Evolutionary conservation across 345 rosid species (phyloP), one percentile per base, ranked within the genome.

Genomic region (Dipteronia sinensis): DNA sequence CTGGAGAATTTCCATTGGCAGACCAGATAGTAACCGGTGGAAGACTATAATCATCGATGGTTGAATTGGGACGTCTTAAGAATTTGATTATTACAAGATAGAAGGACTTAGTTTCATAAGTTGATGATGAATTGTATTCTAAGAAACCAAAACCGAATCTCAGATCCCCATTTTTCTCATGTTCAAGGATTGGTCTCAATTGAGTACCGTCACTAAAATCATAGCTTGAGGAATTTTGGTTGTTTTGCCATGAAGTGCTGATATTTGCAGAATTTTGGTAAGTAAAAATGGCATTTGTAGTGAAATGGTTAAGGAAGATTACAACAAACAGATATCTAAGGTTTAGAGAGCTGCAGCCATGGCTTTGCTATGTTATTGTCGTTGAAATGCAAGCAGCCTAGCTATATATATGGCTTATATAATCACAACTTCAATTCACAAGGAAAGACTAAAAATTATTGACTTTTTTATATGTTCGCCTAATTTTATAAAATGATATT

Each of bases 1-100:
- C 78, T 3, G 84, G 80, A 53, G 53, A 53, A 17, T 47, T 55
- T 13, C 69, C 56, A 19, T 82, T 74, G 16, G 79, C 68, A 7
- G 7, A 23, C 76, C 76, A 77, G 17, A 69, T 42, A 27, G 69
- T n/a, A 19, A 67, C 25, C 3, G 27, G 49, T 15, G 15, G 70
- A 67, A 40, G 70, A 67, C 42, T 0, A 19, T 3, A 12, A 1
- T 67, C 4, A 19, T 19, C 13, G 10, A 7, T 3, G n/a, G 34
- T 2, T 65, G 44, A 13, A 27, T 31, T 4, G 7, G 63, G 22
- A 20, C 22, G 7, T 40, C 70, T 27, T n/a, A 38, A 27, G 70
- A 67, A 34, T 38, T n/a, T 67, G 10, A 40, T 19, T 67, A 13
- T 67, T 47, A 67, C 49, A 8, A 67, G 25, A 67, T 38, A 67